Conservation (phyloP, 2,329 filamentous ascomycete genomes). For the Scedosporium minutisporum region DNA sequence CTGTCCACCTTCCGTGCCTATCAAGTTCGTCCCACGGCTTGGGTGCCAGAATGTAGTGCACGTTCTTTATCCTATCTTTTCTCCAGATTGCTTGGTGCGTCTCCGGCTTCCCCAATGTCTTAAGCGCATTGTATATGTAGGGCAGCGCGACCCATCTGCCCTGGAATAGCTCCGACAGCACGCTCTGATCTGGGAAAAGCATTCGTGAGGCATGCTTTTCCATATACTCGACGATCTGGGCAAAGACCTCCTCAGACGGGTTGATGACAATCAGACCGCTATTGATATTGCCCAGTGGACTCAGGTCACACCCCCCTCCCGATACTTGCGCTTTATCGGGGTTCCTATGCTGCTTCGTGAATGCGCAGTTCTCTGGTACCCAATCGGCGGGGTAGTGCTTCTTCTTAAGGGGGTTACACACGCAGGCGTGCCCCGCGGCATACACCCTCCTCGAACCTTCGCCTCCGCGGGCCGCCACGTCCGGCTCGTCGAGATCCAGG, state of each 20-base stretch:
- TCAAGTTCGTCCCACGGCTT: conserved; percentile 52
- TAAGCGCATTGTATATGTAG: conserved; percentile 54
- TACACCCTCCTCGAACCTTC: conserved; percentile 54
- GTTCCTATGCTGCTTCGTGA: conserved; percentile 40
- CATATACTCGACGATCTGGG: conserved; percentile 41
- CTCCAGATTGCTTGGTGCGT: conserved; percentile 49
- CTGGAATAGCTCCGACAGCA: conserved; percentile 45
- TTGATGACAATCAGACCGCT: conserved; percentile 48
- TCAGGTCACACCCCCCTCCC: conserved; percentile 32
- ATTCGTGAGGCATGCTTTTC: conserved; percentile 32
- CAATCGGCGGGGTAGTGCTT: conserved; percentile 70
- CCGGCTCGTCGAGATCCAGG: conserved; percentile 53
- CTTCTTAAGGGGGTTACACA: conserved; percentile 74
- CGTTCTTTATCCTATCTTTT: conserved; percentile 48
- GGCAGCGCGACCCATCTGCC: conserved; percentile 48
- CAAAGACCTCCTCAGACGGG: conserved; percentile 37
- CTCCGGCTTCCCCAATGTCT: conserved; percentile 44
- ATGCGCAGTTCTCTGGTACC: conserved; percentile 47
- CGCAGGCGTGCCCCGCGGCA: conserved; percentile 74
- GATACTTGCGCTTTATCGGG: conserved; percentile 36
- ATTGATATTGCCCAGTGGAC: conserved; percentile 39
- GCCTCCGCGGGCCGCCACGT: background rate
- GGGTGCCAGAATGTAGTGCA: conserved; percentile 52
- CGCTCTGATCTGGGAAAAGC: conserved; percentile 51
- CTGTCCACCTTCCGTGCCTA: conserved; percentile 30